Evolutionary conservation across 192 early-diverging fungal species (phyloP).

Genomic region (Cetraspora pellucida): DNA sequence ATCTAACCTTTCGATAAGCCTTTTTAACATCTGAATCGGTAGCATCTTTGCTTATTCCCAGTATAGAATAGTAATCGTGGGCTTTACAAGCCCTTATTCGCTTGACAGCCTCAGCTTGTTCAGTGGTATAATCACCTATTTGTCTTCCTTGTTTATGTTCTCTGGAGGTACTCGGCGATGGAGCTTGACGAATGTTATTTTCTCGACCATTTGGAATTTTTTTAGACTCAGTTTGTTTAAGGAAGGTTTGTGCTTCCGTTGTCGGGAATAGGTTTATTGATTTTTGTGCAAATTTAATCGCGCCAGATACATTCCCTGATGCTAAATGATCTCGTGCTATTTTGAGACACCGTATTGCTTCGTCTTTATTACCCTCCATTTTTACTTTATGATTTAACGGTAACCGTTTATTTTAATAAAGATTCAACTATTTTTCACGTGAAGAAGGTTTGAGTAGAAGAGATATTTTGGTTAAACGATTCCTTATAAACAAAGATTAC

Average conservation of each 20-base stretch:
- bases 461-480: too few species aligned
- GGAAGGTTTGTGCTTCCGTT: conserved; percentile 56
- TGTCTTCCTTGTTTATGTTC: conserved; percentile 35
- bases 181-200: conserved; percentile 10
- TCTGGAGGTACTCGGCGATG: conserved; percentile 35
- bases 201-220: background rate
- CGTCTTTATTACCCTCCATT: conserved; percentile 89
- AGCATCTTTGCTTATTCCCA: conserved; percentile 76
- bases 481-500: too few species aligned
- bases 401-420: too few species aligned
- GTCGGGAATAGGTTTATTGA: conserved; percentile 79
- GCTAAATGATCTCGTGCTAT: conserved; percentile 75
- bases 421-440: too few species aligned
- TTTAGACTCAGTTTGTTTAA: conserved; percentile 49
- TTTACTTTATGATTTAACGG: background rate
- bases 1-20: conserved; percentile 85
- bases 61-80: conserved; percentile 79
- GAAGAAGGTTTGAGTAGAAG: too few species aligned
- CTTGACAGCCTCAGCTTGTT: conserved; percentile 80
- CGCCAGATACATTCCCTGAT: conserved; percentile 65
- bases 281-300: conserved; percentile 85
- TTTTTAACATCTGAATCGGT: conserved; percentile 87
- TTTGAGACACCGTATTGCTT: conserved; percentile 73
- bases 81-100: conserved; percentile 70
- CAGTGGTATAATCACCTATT: conserved; percentile 67